Evolutionary conservation across 1,284 basidiomycete genomes (phyloP).

Genomic region (Thelephora terrestris): DNA sequence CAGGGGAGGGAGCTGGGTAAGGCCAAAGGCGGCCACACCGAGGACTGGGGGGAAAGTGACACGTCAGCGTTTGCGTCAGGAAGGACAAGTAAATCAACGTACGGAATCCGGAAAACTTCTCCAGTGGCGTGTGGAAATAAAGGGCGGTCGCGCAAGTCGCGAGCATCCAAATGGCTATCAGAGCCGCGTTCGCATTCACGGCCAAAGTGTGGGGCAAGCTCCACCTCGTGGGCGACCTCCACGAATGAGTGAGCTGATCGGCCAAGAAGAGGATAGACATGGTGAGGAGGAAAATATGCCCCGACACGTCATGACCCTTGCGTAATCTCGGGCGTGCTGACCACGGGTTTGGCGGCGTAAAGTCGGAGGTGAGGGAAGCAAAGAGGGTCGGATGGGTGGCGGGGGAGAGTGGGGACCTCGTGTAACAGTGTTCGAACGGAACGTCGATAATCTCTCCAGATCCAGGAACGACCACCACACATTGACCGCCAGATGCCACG

Average conservation of each 20-base stretch:
- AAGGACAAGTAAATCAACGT: conserved; percentile 23
- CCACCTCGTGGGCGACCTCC: conserved; percentile 43
- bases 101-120: conserved; percentile 83
- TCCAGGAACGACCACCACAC: conserved; percentile 53
- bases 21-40: conserved; percentile 28
- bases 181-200: conserved; percentile 31
- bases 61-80: conserved; percentile 5
- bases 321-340: conserved; percentile 44
- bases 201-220: conserved; percentile 34
- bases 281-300: conserved; percentile 88
- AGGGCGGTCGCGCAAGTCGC: conserved; percentile 75
- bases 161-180: conserved; percentile 67
- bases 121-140: conserved; percentile 84
- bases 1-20: conserved; percentile 25
- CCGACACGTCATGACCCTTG: conserved; percentile 88
- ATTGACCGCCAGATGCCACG: conserved; percentile 73
- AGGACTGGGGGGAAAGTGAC: conserved; percentile 25
- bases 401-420: conserved; percentile 41
- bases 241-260: conserved; percentile 38
- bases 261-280: conserved; percentile 75
- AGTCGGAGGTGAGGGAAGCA: conserved; percentile 27
- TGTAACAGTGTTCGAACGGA: conserved; percentile 52
- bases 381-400: conserved; percentile 61
- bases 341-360: conserved; percentile 25
- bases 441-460: conserved; percentile 41